Evolutionary conservation across 2,329 filamentous ascomycete genomes (phyloP).

Genomic region (Neofusicoccum cordaticola): DNA sequence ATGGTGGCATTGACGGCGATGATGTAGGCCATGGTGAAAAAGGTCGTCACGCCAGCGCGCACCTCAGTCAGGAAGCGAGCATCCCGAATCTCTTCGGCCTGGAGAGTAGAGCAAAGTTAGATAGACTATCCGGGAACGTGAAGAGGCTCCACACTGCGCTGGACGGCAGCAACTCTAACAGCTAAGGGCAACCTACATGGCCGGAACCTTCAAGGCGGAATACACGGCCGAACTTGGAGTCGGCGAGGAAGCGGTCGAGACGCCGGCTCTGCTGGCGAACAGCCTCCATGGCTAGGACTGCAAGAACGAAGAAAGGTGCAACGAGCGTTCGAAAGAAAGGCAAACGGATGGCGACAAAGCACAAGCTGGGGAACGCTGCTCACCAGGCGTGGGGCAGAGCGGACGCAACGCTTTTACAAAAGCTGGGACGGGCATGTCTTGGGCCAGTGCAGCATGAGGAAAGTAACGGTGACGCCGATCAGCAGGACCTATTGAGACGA

Average conservation of each 20-base stretch:
- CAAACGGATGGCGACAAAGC: background rate
- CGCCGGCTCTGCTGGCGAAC: slow-evolving; percentile 7
- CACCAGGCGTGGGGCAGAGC: background rate
- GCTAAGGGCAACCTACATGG: background rate
- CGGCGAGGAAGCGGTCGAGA: slow-evolving; percentile 20
- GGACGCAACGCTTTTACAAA: background rate
- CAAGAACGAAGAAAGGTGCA: background rate
- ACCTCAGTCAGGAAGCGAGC: slow-evolving; percentile 82
- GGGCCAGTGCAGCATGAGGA: background rate
- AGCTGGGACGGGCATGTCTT: background rate
- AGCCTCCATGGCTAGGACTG: slow-evolving; percentile 18
- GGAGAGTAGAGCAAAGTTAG: background rate
- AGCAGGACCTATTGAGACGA: background rate
- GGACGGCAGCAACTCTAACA: background rate
- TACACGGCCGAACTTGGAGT: slow-evolving; percentile 38
- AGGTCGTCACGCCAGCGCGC: slow-evolving; percentile 74
- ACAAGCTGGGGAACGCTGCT: background rate
- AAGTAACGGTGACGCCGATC: background rate
- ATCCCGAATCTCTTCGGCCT: slow-evolving; percentile 69
- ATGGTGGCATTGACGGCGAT: slow-evolving; percentile 57
- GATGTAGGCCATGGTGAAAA: slow-evolving; percentile 67
- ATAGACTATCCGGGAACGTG: background rate
- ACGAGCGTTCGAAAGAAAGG: background rate
- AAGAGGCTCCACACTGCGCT: too few species aligned
- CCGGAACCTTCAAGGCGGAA: slow-evolving; percentile 46